Percentiles rank a stretch among this genome's conserved stretches.
These are phyloP conservation scores for Pinus taeda DNA, from an alignment of 75 land plant genomes.

Conservation along the genomic window DNA sequence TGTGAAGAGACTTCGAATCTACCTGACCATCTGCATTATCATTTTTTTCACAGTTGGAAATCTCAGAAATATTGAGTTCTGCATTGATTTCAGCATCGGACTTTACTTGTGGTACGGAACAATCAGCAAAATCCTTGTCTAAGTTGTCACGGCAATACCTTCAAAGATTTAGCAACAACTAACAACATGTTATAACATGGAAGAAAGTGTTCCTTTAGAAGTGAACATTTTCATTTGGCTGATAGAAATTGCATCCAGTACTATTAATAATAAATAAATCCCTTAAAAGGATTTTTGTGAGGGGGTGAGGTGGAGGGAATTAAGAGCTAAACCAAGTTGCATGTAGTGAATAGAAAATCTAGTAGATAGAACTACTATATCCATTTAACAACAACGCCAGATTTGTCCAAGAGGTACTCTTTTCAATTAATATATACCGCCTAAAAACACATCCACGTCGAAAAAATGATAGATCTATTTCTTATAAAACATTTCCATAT, in stretches of 20 bases:
- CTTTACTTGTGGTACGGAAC: conserved; percentile 43
- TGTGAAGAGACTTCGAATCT: conserved; percentile 25
- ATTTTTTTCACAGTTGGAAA: conserved; percentile 18
- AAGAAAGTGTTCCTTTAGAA: neutral
- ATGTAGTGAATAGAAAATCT: neutral
- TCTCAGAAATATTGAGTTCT: conserved; percentile 36
- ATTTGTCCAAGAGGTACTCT: neutral
- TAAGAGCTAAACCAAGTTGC: neutral
- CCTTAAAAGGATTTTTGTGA: neutral
- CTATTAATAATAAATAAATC: neutral
- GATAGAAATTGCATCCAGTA: neutral
- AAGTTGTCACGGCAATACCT: conserved; percentile 45
- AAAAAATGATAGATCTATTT: neutral
- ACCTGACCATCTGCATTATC: conserved; percentile 32
- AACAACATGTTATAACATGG: neutral
- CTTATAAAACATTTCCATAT: neutral
- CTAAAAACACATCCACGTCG: no score
- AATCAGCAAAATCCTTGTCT: conserved; percentile 29
- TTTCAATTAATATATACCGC: no score
- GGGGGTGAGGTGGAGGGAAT: neutral
- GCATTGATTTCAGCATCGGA: conserved; percentile 39
- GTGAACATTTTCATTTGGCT: neutral
- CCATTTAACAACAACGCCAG: neutral
- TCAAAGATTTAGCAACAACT: conserved; percentile 4
- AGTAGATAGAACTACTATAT: neutral